These are phyloP conservation scores for Huntiella bhutanensis DNA, from an alignment of 2,329 filamentous ascomycete genomes.

Conservation along the genomic window DNA sequence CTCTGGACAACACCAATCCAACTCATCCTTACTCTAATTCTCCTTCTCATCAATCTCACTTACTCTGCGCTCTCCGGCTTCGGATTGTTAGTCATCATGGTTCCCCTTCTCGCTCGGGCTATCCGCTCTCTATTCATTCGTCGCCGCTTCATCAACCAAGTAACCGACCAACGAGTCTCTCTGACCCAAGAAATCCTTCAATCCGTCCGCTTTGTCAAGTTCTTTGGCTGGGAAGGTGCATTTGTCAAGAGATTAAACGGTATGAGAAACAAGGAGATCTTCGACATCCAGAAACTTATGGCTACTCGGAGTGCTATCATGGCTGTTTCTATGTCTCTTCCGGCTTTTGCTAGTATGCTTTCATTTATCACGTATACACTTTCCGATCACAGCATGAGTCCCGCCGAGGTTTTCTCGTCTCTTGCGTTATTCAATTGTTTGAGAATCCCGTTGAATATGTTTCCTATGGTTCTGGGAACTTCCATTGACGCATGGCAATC, in stretches of 20 bases:
- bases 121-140: constrained; percentile 60
- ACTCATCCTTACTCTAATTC: constrained; percentile 56
- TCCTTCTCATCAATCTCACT: constrained; percentile 70
- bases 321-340: constrained; percentile 66
- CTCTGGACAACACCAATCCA: constrained; percentile 72
- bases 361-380: constrained; percentile 71
- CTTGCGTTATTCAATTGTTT: constrained; percentile 85
- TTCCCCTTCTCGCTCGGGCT: constrained; percentile 59
- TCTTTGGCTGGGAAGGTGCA: constrained; percentile 82
- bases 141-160: constrained; percentile 68
- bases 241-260: constrained; percentile 60
- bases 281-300: constrained; percentile 65
- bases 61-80: constrained; percentile 86
- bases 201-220: constrained; percentile 88
- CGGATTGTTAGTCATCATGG: constrained; percentile 55
- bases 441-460: constrained; percentile 71
- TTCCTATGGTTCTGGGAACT: constrained; percentile 76
- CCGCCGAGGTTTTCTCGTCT: constrained; percentile 77
- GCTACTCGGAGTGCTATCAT: constrained; percentile 73
- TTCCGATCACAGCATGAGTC: constrained; percentile 45
- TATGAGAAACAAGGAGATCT: constrained; percentile 60
- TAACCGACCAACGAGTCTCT: constrained; percentile 81
- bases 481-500: constrained; percentile 80
- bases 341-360: constrained; percentile 88
- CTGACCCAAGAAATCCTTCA: constrained; percentile 84